Conservation (phyloP, 1,284 basidiomycete species). For the Ceratobasidium sp. region DNA sequence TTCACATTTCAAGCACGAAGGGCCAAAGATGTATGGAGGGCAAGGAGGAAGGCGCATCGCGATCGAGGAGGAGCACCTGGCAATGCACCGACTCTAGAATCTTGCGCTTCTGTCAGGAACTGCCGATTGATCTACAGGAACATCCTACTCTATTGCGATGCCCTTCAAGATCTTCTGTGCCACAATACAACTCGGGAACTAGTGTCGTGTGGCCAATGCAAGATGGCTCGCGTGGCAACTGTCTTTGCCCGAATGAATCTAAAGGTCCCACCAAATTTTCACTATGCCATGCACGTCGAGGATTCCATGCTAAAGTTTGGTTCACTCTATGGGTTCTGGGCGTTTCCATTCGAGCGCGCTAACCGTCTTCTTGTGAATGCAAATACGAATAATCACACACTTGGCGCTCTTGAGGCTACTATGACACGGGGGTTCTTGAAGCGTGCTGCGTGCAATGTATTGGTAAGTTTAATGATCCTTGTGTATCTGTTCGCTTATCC, state of each 20-base stretch:
- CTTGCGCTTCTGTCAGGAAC: neutral
- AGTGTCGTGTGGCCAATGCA: neutral
- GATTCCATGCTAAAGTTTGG: neutral
- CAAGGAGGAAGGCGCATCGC: neutral
- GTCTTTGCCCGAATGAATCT: neutral
- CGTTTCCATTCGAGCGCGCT: neutral
- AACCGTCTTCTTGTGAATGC: neutral
- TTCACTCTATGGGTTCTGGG: neutral
- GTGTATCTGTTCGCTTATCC: neutral
- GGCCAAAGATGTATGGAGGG: neutral
- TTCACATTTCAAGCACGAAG: neutral
- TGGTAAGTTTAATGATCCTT: neutral
- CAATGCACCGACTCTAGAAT: neutral
- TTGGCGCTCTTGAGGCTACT: neutral
- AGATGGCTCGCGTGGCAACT: neutral
- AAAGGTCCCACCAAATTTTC: neutral
- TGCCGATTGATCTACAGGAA: neutral
- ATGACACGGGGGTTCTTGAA: conserved; percentile 5
- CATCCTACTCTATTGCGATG: neutral
- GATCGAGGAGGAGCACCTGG: too few species aligned
- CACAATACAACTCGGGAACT: neutral
- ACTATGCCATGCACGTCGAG: neutral
- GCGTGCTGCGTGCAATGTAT: neutral
- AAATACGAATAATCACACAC: neutral
- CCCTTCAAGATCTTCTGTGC: neutral